Base-by-base conservation (phyloP, 1,284 basidiomycete genomes). In the Xerocomus alliaceus region DNA sequence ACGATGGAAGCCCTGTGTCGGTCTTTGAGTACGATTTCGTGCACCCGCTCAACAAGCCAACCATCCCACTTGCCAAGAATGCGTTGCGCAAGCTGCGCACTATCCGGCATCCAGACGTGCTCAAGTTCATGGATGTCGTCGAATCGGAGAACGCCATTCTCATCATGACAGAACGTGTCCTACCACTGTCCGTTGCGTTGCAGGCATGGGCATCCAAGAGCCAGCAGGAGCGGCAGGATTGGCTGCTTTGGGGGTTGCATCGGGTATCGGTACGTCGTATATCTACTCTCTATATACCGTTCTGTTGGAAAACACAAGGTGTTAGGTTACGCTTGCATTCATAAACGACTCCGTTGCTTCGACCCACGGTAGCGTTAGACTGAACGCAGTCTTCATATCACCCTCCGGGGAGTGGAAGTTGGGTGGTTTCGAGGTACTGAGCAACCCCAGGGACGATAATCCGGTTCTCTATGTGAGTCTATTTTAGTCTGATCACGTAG, bases 331-430 rank as follows among this genome's bases (percentile, higher is more conserved):
- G 4, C 79, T 98, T 46, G 85, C 92, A 5, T 99, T 99, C 77
- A 77, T 99, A 58, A 98, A 99, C 70, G 90, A 94, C 42, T 84
- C 92, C 7, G 92, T 89, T 58, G 79, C 87, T 39, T 94, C 93
- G 1, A 93, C 94, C 0, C 97, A 99, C 73, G 97, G 96, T 44
- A 93, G 92, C 64, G 78, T 98, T 59, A 83, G 90, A 58, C 80
- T 87, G 6, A 86, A 89, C 59, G 89, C 92, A 4, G 86, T 99
- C 64, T 98, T 97, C 73, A 87, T 98, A 60, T 91, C 93, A 9
- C 87, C 88, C 0, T 93, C 95, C 1, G 94, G 97, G 24, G 97
- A 99, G 80, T 99, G 96, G 97, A 92, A 92, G 72, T 80, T 99
- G 12, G 96, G 92, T 34, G 97, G 97, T 2, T 96, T 99, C 70